Evolutionary conservation across 2,329 filamentous ascomycete genomes (phyloP).

Genomic region (Fusarium ramigenum): DNA sequence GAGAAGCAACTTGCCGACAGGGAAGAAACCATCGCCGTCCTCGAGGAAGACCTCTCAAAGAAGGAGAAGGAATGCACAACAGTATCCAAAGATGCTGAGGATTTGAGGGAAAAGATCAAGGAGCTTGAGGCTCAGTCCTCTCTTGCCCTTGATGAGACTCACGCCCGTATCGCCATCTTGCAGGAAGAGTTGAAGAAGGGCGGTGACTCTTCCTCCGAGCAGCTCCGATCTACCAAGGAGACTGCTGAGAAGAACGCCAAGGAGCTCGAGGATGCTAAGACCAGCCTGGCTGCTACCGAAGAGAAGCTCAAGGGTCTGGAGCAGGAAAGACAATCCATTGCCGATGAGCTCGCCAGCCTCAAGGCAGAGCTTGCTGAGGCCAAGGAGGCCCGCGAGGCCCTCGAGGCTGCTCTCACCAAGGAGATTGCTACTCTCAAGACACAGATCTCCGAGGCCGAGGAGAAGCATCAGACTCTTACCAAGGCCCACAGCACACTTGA

Average conservation of each 20-base stretch:
- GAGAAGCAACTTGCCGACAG: slow-evolving; percentile 53
- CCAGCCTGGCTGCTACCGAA: slow-evolving; percentile 35
- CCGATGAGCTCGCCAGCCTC: slow-evolving; percentile 47
- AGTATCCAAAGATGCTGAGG: slow-evolving; percentile 49
- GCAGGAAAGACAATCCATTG: slow-evolving; percentile 44
- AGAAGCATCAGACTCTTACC: slow-evolving; percentile 48
- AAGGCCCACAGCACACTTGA: slow-evolving; percentile 45
- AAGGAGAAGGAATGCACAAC: slow-evolving; percentile 51
- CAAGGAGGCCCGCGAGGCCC: slow-evolving; percentile 48
- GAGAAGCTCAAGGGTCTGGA: slow-evolving; percentile 42
- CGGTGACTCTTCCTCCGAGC: slow-evolving; percentile 32
- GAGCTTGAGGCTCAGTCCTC: slow-evolving; percentile 47
- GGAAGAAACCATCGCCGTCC: slow-evolving; percentile 49
- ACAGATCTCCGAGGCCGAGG: slow-evolving; percentile 46
- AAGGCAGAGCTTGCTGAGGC: slow-evolving; percentile 48
- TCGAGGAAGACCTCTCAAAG: slow-evolving; percentile 48
- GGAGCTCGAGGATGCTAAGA: slow-evolving; percentile 41
- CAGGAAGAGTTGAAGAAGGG: slow-evolving; percentile 48
- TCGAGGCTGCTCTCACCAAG: slow-evolving; percentile 46
- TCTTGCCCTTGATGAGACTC: slow-evolving; percentile 45
- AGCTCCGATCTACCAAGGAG: slow-evolving; percentile 43
- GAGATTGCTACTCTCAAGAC: slow-evolving; percentile 47
- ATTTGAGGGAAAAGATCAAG: slow-evolving; percentile 52
- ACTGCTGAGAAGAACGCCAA: slow-evolving; percentile 26
- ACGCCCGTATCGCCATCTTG: slow-evolving; percentile 48